Conservation (phyloP, 2,329 filamentous ascomycete species). For the Sporothrix schenckii region DNA sequence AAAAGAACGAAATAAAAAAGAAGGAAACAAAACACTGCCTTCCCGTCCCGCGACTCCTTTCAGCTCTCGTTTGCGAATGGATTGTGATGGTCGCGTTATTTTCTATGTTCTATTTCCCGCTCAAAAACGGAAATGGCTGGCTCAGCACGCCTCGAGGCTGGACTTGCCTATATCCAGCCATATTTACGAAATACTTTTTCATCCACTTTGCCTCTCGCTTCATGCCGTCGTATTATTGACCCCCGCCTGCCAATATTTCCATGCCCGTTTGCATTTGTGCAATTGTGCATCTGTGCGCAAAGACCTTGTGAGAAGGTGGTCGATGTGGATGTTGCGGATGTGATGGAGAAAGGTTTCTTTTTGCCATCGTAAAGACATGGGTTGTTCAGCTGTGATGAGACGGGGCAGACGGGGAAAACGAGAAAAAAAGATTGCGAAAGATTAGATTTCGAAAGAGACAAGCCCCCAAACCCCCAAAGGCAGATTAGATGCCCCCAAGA, state of each 20-base stretch:
- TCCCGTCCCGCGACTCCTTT: neutral
- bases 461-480: neutral
- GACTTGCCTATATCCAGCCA: neutral
- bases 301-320: neutral
- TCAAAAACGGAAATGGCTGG: too few relatives aligned
- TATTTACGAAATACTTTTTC: neutral
- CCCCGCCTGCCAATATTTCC: conserved; percentile 4
- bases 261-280: neutral
- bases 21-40: neutral
- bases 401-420: neutral
- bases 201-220: conserved; percentile 11
- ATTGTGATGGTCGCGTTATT: neutral
- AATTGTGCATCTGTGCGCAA: conserved; percentile 1
- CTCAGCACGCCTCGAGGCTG: neutral
- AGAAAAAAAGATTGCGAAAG: neutral
- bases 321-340: too few relatives aligned
- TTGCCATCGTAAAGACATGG: conserved; percentile 8
- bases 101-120: neutral
- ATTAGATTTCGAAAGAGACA: neutral
- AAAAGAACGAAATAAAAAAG: neutral
- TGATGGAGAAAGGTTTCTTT: neutral
- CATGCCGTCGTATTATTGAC: conserved; percentile 10
- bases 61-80: neutral
- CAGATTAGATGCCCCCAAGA: neutral
- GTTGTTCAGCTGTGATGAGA: conserved; percentile 15